Base-by-base conservation (phyloP, 352 stramenopile genomes). In the Phytopythium montanum region DNA sequence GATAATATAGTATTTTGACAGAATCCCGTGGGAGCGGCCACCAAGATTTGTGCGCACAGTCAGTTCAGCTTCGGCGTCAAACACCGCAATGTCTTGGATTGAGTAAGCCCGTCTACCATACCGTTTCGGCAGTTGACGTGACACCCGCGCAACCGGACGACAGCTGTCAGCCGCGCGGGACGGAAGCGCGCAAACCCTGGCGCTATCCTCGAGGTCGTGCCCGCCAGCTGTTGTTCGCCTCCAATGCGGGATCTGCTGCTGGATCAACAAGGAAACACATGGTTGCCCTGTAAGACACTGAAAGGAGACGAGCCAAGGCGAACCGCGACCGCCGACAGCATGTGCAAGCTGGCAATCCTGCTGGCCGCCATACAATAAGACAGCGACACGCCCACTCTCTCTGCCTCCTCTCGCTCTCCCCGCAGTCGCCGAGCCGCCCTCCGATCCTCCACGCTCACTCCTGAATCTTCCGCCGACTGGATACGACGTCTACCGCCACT, bases 401-500 rank as follows among this genome's bases (percentile, higher is more conserved):
- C 21, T 49, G 21, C 21, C 42, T 29, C 42, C n/a, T 28, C 8
- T 16, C 42, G n/a, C 39, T 46, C 39, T 46, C 13, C 26, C 13
- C 19, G 39, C n/a, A n/a, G 21, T 25, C 42, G 21, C 42, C 10
- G n/a, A 12, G 2, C 16, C 13, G 7, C 19, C 29, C 12, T 13
- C 21, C 50, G 33, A 8, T 38, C 28, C 10, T 12, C n/a, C 49
- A 29, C 33, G 34, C 39, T 49, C 66, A 74, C 66, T 74, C 63
- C 33, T 52, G 56, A 74, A 71, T 62, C 69, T 48, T 36, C 67
- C 50, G 41, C 16, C 61, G 59, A 52, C 28, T 18, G 8, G 56
- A 45, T 58, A 54, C 31, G 25, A n/a, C 29, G 12, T 7, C 46
- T 36, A 28, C 39, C 12, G 38, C 33, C 7, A 10, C n/a, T 25